Percentiles rank a stretch among this genome's conserved stretches.
These are phyloP conservation scores for Fermentozyma sake DNA, from an alignment of 1,139 yeast genomes.

Conservation along the genomic window DNA sequence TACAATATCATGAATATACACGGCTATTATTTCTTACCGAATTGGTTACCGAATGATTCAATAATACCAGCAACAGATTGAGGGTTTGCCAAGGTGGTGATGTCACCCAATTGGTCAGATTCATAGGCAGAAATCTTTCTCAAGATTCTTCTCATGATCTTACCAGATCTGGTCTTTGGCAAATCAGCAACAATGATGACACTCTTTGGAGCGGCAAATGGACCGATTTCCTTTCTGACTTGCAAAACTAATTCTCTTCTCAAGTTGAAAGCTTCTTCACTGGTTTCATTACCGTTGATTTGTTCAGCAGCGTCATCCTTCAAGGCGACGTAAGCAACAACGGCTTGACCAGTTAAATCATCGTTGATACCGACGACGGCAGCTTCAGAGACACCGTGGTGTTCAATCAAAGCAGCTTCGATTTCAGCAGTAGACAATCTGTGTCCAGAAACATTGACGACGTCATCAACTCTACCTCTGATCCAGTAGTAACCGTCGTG, in stretches of 20 bases:
- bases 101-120: conserved; percentile 91
- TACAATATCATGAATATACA: too few species aligned
- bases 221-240: conserved; percentile 93
- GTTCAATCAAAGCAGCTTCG: conserved; percentile 85
- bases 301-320: conserved; percentile 50
- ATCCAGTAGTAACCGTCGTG: conserved; percentile 98
- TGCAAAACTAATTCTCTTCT: conserved; percentile 82
- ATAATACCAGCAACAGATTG: conserved; percentile 78
- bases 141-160: conserved; percentile 96
- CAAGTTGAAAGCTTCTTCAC: conserved; percentile 51
- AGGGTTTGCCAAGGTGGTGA: conserved; percentile 87
- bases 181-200: conserved; percentile 84
- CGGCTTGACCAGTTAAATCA: conserved; percentile 97
- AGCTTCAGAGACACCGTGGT: conserved; percentile 78
- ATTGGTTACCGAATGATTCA: conserved; percentile 43
- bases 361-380: conserved; percentile 95
- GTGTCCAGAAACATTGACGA: conserved; percentile 96
- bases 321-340: conserved; percentile 86
- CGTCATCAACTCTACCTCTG: conserved; percentile 98
- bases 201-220: conserved; percentile 96
- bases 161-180: conserved; percentile 98
- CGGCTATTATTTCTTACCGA: conserved; percentile 38
- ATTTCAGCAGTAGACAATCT: conserved; percentile 96
- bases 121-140: conserved; percentile 88
- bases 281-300: conserved; percentile 41